Conservation (phyloP, 106 monocot species). For the Chionographis japonica region DNA sequence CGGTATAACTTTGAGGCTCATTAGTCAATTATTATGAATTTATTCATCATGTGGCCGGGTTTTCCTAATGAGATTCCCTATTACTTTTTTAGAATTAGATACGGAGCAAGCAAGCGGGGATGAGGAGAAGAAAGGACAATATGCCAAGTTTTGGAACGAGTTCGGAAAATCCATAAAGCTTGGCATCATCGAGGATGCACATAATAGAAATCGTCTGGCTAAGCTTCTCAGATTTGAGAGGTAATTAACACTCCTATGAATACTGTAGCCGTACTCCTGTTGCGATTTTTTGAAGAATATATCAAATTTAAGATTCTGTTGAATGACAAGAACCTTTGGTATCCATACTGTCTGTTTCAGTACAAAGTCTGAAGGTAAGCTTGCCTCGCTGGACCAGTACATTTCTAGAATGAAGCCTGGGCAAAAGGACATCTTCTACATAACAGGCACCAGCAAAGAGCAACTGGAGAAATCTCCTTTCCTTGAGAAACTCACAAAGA, state of each 20-base stretch:
- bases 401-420: constrained; percentile 95
- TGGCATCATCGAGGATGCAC: constrained; percentile 96
- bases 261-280: no score
- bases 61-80: neutral
- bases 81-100: constrained; percentile 15
- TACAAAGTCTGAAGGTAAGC: constrained; percentile 89
- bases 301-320: neutral
- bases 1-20: constrained; percentile 28
- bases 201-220: constrained; percentile 92
- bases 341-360: constrained; percentile 34
- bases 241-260: constrained; percentile 14
- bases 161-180: constrained; percentile 98
- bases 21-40: neutral
- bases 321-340: neutral
- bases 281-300: neutral
- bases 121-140: constrained; percentile 87
- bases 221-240: constrained; percentile 98
- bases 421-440: constrained; percentile 96
- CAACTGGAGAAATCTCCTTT: constrained; percentile 98
- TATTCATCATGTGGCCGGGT: neutral
- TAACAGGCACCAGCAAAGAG: constrained; percentile 93
- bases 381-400: constrained; percentile 85
- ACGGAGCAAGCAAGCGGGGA: constrained; percentile 48
- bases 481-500: constrained; percentile 92
- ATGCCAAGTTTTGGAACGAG: constrained; percentile 95